Base-by-base conservation (phyloP, 2,329 filamentous ascomycete species). In the Xylogone sp. region DNA sequence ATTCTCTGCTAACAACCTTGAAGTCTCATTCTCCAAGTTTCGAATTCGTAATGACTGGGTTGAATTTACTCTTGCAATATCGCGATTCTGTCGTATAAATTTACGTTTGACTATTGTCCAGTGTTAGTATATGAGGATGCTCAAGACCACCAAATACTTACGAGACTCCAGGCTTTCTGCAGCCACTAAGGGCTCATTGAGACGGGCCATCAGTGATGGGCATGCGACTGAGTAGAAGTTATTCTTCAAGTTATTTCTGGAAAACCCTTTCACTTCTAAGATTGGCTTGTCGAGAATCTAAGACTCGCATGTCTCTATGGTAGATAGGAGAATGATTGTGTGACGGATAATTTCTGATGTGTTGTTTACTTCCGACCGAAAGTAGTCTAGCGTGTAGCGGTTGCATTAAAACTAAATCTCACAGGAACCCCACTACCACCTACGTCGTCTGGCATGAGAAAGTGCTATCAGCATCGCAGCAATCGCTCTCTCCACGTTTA, bases 71-170 rank as follows among this genome's bases (percentile, higher is more conserved):
- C 85, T 84, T 56, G 88, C 88, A 57, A 94, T 86, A 63, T 94
- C 89, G 69, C 88, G 82, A 67, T 95, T 95, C 67, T 94, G 90
- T 50, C 89, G 82, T 62, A 92, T 75, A 65, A 92, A 90, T 66
- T 87, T 85, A 63, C 86, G 82, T 67, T 89, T 88, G 53, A 93
- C 88, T 92, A 61, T 48, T 27, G 43, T 43, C 21, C 42, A 13
- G 27, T 9, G n/a, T 57, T 52, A 50, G 53, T 59, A 39, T 51
- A 44, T 43, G 20, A 54, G 21, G 18, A 45, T 45, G 24, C 48
- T 46, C 20, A 47, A 50, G 43, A 20, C 29, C 45, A 18, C n/a
- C n/a, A 52, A 31, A 54, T 21, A 79, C 86, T 69, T 76, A 90
- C 87, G 74, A 65, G 79, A 83, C 67, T 92, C 88, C 59, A 90